A percentile compares a stretch with the other conserved stretches of the same genome.
Evolutionary conservation across 192 early-diverging fungal genomes (phyloP).

Genomic region (Backusella psychrophila): DNA sequence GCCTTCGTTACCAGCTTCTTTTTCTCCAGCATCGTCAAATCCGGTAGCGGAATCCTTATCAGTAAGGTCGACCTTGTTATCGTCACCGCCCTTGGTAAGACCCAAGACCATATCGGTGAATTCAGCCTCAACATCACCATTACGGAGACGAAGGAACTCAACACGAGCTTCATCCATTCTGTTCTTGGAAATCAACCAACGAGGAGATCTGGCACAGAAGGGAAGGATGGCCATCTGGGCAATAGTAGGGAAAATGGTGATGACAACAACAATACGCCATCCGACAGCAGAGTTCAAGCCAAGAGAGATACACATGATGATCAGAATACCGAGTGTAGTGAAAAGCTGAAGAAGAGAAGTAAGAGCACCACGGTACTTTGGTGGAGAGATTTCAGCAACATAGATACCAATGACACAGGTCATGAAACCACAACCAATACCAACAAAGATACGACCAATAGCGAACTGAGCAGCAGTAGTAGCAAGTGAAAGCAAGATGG

Average conservation of each 20-base stretch:
- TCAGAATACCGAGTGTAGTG: constrained; percentile 57
- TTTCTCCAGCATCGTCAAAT: not conserved
- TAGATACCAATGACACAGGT: constrained; percentile 56
- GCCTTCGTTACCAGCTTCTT: constrained; percentile 8
- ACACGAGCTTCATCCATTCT: constrained; percentile 59
- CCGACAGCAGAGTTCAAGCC: constrained; percentile 35
- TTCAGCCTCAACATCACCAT: constrained; percentile 59
- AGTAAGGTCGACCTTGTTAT: constrained; percentile 1
- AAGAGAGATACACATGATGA: constrained; percentile 44
- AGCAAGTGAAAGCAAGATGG: constrained; percentile 37
- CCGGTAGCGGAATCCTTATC: constrained; percentile 16
- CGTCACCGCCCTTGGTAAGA: constrained; percentile 8
- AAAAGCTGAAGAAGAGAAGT: constrained; percentile 55
- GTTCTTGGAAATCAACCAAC: constrained; percentile 59
- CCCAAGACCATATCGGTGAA: constrained; percentile 47
- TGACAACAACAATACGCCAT: constrained; percentile 51
- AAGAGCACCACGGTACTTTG: constrained; percentile 42
- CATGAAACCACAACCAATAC: constrained; percentile 56
- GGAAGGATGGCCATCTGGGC: constrained; percentile 60
- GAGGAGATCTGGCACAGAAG: constrained; percentile 65
- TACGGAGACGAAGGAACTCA: constrained; percentile 57
- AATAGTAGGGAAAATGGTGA: constrained; percentile 46
- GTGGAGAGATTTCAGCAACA: constrained; percentile 55
- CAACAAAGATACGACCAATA: constrained; percentile 49
- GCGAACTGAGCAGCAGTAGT: constrained; percentile 31